Conservation (phyloP, 805 yeast genomes). For the Ogataea angusta region DNA sequence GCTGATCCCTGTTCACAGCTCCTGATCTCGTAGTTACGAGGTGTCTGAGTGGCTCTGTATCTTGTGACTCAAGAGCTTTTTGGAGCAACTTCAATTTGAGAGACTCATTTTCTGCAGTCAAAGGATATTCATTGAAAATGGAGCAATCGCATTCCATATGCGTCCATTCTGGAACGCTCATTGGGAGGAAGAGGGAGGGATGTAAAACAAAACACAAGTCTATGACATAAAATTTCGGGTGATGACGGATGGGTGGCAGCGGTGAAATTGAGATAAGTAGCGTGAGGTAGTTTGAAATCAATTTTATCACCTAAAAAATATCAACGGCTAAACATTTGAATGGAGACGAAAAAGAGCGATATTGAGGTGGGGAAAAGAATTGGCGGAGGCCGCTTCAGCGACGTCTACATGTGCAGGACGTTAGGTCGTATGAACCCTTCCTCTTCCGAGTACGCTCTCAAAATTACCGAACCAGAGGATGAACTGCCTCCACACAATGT, state of each 20-base stretch:
- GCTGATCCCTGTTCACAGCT: constrained; percentile 38
- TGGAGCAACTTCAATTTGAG: constrained; percentile 37
- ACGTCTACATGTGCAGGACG: constrained; percentile 29
- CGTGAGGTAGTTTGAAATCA: no score
- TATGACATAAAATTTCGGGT: neutral
- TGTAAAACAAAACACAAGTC: neutral
- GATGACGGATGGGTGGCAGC: neutral
- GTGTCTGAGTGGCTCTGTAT: constrained; percentile 28
- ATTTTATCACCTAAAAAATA: neutral
- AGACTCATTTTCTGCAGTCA: constrained; percentile 37
- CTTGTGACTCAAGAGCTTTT: constrained; percentile 35
- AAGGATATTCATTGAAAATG: constrained; percentile 42
- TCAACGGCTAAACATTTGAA: neutral
- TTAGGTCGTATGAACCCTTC: constrained; percentile 1
- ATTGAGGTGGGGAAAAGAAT: constrained; percentile 24
- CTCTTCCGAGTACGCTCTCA: constrained; percentile 39
- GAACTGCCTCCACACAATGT: constrained; percentile 54
- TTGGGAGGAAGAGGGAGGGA: neutral
- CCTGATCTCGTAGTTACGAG: constrained; percentile 48
- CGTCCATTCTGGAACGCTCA: constrained; percentile 42
- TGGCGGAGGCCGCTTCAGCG: constrained; percentile 44
- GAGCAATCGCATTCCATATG: constrained; percentile 47
- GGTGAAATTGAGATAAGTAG: neutral
- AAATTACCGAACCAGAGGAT: constrained; percentile 46
- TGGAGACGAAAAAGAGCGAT: constrained; percentile 17